phyloP scores from a whole-genome alignment of 2,329 filamentous ascomycete species.

The Talaromyces sp. region DNA sequence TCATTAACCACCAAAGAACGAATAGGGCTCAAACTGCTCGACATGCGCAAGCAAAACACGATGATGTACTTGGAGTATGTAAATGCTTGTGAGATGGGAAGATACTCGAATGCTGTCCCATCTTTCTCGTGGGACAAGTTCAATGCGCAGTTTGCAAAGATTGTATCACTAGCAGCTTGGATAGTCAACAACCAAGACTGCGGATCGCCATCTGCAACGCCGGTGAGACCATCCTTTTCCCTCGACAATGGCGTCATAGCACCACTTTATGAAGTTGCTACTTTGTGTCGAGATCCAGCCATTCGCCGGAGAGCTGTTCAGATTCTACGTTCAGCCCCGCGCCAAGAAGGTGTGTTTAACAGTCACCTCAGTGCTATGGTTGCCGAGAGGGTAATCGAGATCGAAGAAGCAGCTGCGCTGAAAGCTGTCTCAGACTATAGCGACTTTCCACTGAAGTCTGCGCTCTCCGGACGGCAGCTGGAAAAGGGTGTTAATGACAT shows the following conservation, averaged over 20 bases:
- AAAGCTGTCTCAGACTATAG: not conserved
- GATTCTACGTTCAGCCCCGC: conserved; percentile 22
- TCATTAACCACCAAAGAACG: conserved; percentile 3
- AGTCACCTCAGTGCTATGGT: conserved; percentile 21
- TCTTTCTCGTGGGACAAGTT: conserved; percentile 25
- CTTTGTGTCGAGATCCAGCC: conserved; percentile 29
- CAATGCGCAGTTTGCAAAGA: conserved; percentile 24
- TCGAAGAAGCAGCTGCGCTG: conserved; percentile 22
- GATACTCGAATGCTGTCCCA: not conserved
- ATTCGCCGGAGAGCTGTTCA: conserved; percentile 28
- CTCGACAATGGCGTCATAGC: conserved; percentile 30
- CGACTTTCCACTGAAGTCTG: not conserved
- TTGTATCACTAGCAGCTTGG: conserved; percentile 25
- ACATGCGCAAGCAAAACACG: not conserved
- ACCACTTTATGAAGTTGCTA: conserved; percentile 26
- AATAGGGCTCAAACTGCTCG: conserved; percentile 9
- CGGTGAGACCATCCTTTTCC: conserved; percentile 21
- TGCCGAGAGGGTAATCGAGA: conserved; percentile 23
- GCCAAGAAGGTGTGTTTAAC: conserved; percentile 26
- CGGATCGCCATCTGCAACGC: not conserved
- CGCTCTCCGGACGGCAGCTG: not conserved
- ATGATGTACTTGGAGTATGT: conserved; percentile 5
- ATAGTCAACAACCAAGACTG: conserved; percentile 16
- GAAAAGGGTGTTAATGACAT: not conserved
- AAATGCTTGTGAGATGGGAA: not conserved